Base-by-base conservation (phyloP, 106 monocot genomes). In the Phalaenopsis equestris region DNA sequence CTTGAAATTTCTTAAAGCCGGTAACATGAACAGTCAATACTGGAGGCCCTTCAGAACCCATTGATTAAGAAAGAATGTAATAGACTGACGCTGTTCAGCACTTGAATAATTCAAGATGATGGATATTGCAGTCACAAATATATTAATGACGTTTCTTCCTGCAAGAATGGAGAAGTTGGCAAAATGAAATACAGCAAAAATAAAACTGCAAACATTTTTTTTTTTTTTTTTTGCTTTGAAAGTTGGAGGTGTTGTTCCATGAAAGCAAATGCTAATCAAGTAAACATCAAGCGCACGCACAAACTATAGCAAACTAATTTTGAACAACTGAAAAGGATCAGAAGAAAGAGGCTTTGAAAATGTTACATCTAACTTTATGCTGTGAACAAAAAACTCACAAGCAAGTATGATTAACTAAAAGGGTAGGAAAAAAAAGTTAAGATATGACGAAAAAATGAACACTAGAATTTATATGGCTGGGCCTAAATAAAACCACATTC, bases 41-140 rank as follows among this genome's bases (percentile, higher is more conserved):
- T 17, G 96, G 91, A 45, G 93, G 90, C 46, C 93, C 93, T 83
- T 96, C 96, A 41, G 96, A 96, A 46, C 96, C 96, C 96, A 96
- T 96, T 81, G 86, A 57, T 16, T 23, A 12, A 55, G 14, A 42
- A 15, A 18, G 42, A 74, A 74, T 41, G 14, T 5, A 42, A 76
- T n/a, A 16, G n/a, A 43, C 18, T 21, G 42, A 21, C 11, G 67
- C 36, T 67, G n/a, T 67, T 67, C 36, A 67, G 23, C 67, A 6
- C 67, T 67, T 67, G 30, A 67, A 67, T 4, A 16, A 57, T 15
- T 57, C 14, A 7, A 57, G 57, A 57, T 57, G 14, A 57, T 16
- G 57, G 19, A 57, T 57, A 57, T 17, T 45, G 14, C 57, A 57
- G 4, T 16, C 57, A 57, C 57, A 12, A 57, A 57, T 16, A 16